phyloP scores from a whole-genome alignment of 1,139 yeast genomes.

The Debaryomyces udenii region DNA sequence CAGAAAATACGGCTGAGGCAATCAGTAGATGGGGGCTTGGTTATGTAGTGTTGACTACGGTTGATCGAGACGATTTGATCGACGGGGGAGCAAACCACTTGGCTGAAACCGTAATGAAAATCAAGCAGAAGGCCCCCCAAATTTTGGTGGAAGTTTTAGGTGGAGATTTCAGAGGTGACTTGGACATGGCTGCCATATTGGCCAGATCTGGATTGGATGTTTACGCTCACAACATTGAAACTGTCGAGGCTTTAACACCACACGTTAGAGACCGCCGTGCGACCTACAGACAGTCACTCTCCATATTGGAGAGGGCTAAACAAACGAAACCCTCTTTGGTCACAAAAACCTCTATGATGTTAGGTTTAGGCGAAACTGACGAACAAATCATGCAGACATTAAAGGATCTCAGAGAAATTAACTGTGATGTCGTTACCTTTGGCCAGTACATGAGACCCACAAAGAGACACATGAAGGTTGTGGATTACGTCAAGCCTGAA shows the following conservation, averaged over 20 bases:
- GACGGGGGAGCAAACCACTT: slow-evolving; percentile 96
- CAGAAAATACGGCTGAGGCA: slow-evolving; percentile 97
- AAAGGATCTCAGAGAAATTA: slow-evolving; percentile 68
- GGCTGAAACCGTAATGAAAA: slow-evolving; percentile 81
- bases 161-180: slow-evolving; percentile 94
- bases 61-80: slow-evolving; percentile 90
- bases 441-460: slow-evolving; percentile 99
- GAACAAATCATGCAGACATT: slow-evolving; percentile 81
- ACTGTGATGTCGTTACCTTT: slow-evolving; percentile 94
- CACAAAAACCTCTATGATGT: slow-evolving; percentile 94
- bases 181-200: slow-evolving; percentile 75
- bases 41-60: slow-evolving; percentile 95
- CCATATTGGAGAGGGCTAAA: slow-evolving; percentile 81
- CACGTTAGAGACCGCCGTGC: slow-evolving; percentile 96
- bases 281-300: slow-evolving; percentile 83
- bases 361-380: slow-evolving; percentile 96
- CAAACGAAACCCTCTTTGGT: slow-evolving; percentile 70
- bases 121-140: slow-evolving; percentile 87
- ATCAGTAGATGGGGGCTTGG: slow-evolving; percentile 98
- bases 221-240: slow-evolving; percentile 95
- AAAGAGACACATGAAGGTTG: slow-evolving; percentile 97
- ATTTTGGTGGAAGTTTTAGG: slow-evolving; percentile 90
- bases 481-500: slow-evolving; percentile 92
- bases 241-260: slow-evolving; percentile 94
- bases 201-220: slow-evolving; percentile 92